Evolutionary conservation across 257 asterid species (phyloP), one percentile per base, ranked within the genome.

Genomic region (Paraleonurus japonicus): DNA sequence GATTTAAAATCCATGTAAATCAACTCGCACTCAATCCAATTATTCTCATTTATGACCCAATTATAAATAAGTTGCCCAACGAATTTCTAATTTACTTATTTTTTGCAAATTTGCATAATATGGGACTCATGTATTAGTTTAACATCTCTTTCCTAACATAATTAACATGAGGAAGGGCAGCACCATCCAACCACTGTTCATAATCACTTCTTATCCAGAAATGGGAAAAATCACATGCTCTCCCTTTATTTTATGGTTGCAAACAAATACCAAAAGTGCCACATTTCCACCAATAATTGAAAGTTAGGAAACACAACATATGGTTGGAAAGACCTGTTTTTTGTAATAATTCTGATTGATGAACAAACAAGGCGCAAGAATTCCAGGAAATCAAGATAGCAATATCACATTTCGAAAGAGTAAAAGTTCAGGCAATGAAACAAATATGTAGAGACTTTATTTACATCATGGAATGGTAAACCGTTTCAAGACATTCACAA

Each of bases 401-500:
- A 8, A 41, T 9, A 62, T 54, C 61, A 54, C 30, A 54, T 54
- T 54, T 22, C 28, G 10, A 24, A 54, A 20, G 60, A 8, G 15
- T 19, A 53, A 10, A 15, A 10, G 26, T 10, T 57, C 5, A 70
- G 27, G 35, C 67, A 64, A 65, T 32, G 37, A 47, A 68, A 70
- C 17, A 47, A 33, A 43, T 67, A 68, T 68, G 45, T 48, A 74
- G 67, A 67, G 27, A 45, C 32, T 69, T 75, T 76, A 76, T 81
- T 81, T 78, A 83, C 86, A 64, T 24, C 76, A 70, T 76, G 71
- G 67, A 72, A 30, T 59, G 23, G 20, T 37, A 57, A 76, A 76
- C 69, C 73, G 66, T 68, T 28, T 35, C 22, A 73, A 74, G 76
- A 75, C 57, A 71, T 75, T 65, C 70, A 76, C 81, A 68, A 9